Conservation (phyloP, 2,329 filamentous ascomycete species). For the Ophiostoma sp. region DNA sequence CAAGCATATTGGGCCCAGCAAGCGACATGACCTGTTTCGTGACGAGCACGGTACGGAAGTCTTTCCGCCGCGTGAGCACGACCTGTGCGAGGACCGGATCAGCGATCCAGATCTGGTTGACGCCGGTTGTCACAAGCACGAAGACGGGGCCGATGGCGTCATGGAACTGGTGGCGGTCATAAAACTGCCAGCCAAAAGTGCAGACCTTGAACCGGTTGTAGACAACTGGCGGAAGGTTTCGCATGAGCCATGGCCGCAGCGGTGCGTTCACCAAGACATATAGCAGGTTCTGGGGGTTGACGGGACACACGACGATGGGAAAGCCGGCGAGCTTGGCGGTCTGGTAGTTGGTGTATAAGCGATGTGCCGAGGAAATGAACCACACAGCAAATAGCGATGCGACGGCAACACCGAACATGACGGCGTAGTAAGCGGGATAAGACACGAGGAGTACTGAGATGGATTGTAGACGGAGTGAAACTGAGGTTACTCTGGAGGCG, state of each 20-base stretch:
- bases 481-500: background rate
- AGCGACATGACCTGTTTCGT: conserved; percentile 33
- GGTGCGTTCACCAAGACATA: conserved; percentile 20
- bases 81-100: conserved; percentile 33
- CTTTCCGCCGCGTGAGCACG: conserved; percentile 35
- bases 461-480: background rate
- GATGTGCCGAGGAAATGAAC: conserved; percentile 16
- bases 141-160: conserved; percentile 32
- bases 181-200: conserved; percentile 36
- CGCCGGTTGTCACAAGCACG: conserved; percentile 32
- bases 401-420: background rate
- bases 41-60: conserved; percentile 34
- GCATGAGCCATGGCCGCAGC: conserved; percentile 18
- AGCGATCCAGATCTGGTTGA: conserved; percentile 28
- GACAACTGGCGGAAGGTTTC: conserved; percentile 16
- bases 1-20: conserved; percentile 36
- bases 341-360: conserved; percentile 22
- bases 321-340: conserved; percentile 18
- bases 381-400: background rate
- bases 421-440: no score
- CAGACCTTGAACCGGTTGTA: conserved; percentile 19
- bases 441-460: background rate
- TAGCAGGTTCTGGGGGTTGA: conserved; percentile 21
- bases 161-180: conserved; percentile 29
- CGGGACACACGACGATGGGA: conserved; percentile 16